Evolutionary conservation across 78 protist genomes (phyloP), one percentile per base, ranked within the genome.

Genomic region (Protostelium mycophagum): DNA sequence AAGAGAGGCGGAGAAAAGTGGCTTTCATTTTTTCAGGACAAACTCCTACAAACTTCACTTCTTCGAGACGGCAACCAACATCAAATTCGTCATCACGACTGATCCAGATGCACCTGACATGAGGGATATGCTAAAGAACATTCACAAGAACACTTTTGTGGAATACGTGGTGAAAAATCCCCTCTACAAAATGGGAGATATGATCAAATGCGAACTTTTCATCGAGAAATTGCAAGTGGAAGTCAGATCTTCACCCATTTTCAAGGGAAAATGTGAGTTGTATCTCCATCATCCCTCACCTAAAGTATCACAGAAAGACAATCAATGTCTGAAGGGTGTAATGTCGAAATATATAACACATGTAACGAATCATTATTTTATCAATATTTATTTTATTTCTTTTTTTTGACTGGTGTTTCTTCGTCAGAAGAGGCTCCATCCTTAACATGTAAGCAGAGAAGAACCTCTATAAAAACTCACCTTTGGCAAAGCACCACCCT

Each of bases 141-240:
- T 95, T 10, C 92, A 92, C 88, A 86, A 83, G 85, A 31, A 35
- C 37, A 63, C 88, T 1, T 95, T 63, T 85, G 94, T 95, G 34
- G 96, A 95, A 89, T 90, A 88, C 39, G 94, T 92, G 25, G 84
- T 90, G 0, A 95, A 95, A 83, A 95, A 95, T 39, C 95, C 96
- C 29, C 38, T 95, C 0, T 92, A 90, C 35, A 38, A 51, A 38
- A 83, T 29, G 39, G 89, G 86, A 10, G 88, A 93, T n/a, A 73
- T 83, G 0, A 37, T 95, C 28, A 86, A 87, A 86, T 88, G 91
- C 37, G 91, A 91, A 34, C 28, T 86, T 29, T 91, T 91, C 35
- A 84, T 88, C n/a, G 87, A 84, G 34, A 91, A 88, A 36, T 38
- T 91, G 84, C 73, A 51, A 51, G 5, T 51, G 73, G 73, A 51